These are phyloP conservation scores for Penicillium riverlandense DNA, from an alignment of 495 filamentous ascomycete species.

Conservation along the genomic window DNA sequence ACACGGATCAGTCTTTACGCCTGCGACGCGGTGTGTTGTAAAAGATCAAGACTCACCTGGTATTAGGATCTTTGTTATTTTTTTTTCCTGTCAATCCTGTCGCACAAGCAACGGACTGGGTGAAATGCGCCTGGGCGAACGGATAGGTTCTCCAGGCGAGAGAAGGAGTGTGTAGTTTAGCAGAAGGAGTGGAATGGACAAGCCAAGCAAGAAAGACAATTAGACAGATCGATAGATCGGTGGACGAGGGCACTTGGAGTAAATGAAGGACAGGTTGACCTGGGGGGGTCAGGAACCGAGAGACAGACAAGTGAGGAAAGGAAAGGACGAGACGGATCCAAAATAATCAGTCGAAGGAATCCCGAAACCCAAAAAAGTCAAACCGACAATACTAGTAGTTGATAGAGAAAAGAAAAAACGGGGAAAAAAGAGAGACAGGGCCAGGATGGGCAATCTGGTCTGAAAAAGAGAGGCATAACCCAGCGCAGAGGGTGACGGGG, in stretches of 20 bases:
- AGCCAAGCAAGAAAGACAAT: too few species aligned
- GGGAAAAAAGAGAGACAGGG: conserved; percentile 31
- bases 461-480: conserved; percentile 17
- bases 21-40: conserved; percentile 1
- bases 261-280: conserved; percentile 30
- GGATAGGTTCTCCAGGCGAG: too few species aligned
- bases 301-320: conserved; percentile 19
- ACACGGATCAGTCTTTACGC: not conserved
- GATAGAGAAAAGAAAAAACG: conserved; percentile 17
- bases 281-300: conserved; percentile 14
- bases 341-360: conserved; percentile 14
- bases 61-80: too few species aligned
- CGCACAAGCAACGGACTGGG: too few species aligned
- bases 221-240: too few species aligned
- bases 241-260: too few species aligned
- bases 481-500: conserved; percentile 18
- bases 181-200: too few species aligned
- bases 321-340: conserved; percentile 19
- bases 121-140: too few species aligned
- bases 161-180: too few species aligned
- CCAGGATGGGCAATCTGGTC: conserved; percentile 19
- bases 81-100: too few species aligned
- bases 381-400: conserved; percentile 15
- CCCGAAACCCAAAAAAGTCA: conserved; percentile 20
- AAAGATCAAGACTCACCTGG: conserved; percentile 1